Evolutionary conservation across 306 rosid genomes (phyloP), one percentile per base, ranked within the genome.

Genomic region (Rosa persica): DNA sequence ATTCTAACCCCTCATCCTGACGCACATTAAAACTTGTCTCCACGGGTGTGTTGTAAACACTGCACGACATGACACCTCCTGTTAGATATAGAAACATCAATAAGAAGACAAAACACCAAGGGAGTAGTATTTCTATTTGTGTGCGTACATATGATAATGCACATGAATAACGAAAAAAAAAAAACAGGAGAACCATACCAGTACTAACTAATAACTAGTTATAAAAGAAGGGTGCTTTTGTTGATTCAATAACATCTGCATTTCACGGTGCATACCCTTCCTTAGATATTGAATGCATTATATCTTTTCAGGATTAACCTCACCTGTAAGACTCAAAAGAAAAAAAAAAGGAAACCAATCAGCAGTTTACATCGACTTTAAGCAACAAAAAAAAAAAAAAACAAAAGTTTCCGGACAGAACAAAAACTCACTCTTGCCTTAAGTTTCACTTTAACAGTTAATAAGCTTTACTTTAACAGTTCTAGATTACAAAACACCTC

Each of bases 1-100:
- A 83, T 74, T 86, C 81, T 81, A 83, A 55, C 80, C 79, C 81
- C 82, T 83, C 85, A 74, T 84, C 77, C 55, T 8, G 48, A 82
- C 74, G 64, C 82, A 68, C 67, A 85, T 30, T 85, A 75, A 78
- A 75, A 78, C 55, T 27, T 74, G 79, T 79, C 76, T 69, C 78
- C 79, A 85, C 62, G 68, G 77, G 72, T 48, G 74, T 52, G 74
- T 75, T 65, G 74, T 61, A 62, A 76, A 80, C 83, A 78, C 78
- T 73, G 79, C 88, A 87, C 82, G 80, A 74, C 83, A 75, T 64
- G 75, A 81, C 69, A 83, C 80, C 79, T 85, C 84, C 83, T 2
- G 71, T 80, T 70, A 83, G 46, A 64, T 62, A 65, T 49, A 62
- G 78, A 79, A 34, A 74, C 86, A 81, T 88, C 87, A 77, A 46